A percentile compares a stretch with the other conserved stretches of the same genome.
These are phyloP conservation scores for Gloeophyllum trabeum DNA, from an alignment of 768 basidiomycete species.

Conservation along the genomic window DNA sequence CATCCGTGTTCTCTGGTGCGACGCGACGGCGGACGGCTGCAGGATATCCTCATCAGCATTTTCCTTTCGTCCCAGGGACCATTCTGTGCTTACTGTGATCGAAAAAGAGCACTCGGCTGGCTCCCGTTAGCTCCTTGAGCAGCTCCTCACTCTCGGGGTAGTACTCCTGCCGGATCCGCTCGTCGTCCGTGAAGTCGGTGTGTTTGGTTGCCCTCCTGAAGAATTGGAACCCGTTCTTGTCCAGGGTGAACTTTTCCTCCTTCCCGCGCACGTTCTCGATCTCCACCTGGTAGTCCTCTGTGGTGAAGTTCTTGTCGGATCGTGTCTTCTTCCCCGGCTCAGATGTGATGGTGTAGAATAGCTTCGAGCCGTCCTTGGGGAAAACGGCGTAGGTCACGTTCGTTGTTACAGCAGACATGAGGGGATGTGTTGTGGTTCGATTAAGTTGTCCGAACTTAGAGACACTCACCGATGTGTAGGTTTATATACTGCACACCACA, in stretches of 20 bases:
- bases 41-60: neutral
- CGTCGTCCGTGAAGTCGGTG: constrained; percentile 36
- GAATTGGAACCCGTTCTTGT: constrained; percentile 42
- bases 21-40: constrained; percentile 31
- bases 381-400: too few relatives aligned
- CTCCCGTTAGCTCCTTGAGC: constrained; percentile 49
- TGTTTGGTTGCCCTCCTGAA: constrained; percentile 27
- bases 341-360: too few relatives aligned
- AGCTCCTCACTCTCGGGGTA: constrained; percentile 50
- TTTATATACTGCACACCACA: too few relatives aligned
- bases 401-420: too few relatives aligned
- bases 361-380: too few relatives aligned
- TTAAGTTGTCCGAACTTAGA: too few relatives aligned
- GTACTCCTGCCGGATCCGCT: constrained; percentile 41
- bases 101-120: constrained; percentile 48
- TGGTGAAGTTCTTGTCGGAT: constrained; percentile 28
- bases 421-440: too few relatives aligned
- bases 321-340: too few relatives aligned
- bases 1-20: constrained; percentile 22
- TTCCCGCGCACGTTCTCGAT: constrained; percentile 46
- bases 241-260: constrained; percentile 31
- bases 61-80: neutral
- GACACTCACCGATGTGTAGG: too few relatives aligned
- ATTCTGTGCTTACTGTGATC: constrained; percentile 40
- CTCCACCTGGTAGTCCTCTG: constrained; percentile 18